Base-by-base conservation (phyloP, 805 yeast genomes). In the Wickerhamiella brachini region DNA sequence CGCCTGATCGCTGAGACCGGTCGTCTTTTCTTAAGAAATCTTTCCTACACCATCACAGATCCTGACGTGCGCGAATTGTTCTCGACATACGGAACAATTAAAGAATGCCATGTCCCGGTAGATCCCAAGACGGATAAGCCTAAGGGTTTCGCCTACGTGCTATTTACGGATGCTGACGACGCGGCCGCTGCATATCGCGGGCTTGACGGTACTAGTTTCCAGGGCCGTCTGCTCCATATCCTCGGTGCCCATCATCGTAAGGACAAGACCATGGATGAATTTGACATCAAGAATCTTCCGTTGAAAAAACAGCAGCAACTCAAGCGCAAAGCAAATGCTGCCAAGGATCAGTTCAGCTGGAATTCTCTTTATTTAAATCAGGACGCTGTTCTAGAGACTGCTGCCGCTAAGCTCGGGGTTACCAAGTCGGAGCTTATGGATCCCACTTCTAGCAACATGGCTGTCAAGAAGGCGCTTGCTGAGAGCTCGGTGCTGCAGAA, bases 401-500 rank as follows among this genome's bases (percentile, higher is more conserved):
- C 88, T 44, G 96, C 97, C 1, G 65, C 77, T 7, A 83, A 83
- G 59, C 68, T 93, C 67, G 97, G 97, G 7, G 72, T 93, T 48
- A 65, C 80, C 24, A 93, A 90, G 66, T 74, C 93, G 7, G 86
- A 87, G 52, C 74, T 93, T 61, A 77, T 93, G 54, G 94, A 93
- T 65, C 90, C 96, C 1, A 84, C 86, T 59, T 85, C 81, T 56
- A 76, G 95, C 7, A 80, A 75, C 53, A 83, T 95, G 49, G 97
- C 95, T 1, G 97, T 93, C 13, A 86, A 89, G 64, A 97, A 89
- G 67, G 97, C 98, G 0, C 75, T 93, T 56, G 97, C 98, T 0
- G 98, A 93, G 69, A 94, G 97, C 2, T 93, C 88, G 62, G 95
- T 89, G 17, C 81, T 93, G 61, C 93, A 89, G 45, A 93, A 83